phyloP scores from a whole-genome alignment of 2,329 filamentous ascomycete species.

The Pyrenophora graminea region DNA sequence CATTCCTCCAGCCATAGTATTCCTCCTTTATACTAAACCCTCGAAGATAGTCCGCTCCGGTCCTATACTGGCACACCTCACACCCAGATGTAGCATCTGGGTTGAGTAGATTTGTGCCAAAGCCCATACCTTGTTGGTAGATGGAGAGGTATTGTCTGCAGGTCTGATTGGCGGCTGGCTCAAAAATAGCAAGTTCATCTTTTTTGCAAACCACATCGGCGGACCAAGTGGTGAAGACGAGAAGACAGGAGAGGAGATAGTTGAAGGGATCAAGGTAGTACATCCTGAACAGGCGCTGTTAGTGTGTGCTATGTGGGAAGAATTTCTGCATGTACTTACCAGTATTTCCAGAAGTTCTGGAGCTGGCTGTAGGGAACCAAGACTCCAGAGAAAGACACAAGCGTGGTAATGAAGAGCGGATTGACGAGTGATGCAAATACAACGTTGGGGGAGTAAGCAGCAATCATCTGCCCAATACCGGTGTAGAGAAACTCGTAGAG shows the following conservation, averaged over 20 bases:
- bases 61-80: constrained; percentile 63
- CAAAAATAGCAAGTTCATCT: constrained; percentile 46
- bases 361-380: constrained; percentile 64
- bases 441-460: constrained; percentile 47
- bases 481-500: constrained; percentile 53
- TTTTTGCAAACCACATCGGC: constrained; percentile 42
- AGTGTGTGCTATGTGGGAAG: constrained; percentile 29
- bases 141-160: constrained; percentile 62
- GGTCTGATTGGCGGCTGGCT: constrained; percentile 57
- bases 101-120: constrained; percentile 58
- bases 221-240: constrained; percentile 49
- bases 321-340: constrained; percentile 9
- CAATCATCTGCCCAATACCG: constrained; percentile 60
- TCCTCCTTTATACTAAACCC: constrained; percentile 65
- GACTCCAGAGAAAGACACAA: constrained; percentile 51
- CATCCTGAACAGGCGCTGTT: constrained; percentile 45
- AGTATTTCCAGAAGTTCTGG: constrained; percentile 68
- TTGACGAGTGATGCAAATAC: constrained; percentile 57
- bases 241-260: constrained; percentile 46
- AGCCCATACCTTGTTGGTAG: constrained; percentile 57
- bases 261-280: constrained; percentile 4
- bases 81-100: constrained; percentile 61
- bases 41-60: constrained; percentile 62
- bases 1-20: constrained; percentile 69
- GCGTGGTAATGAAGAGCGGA: constrained; percentile 15